Conservation (phyloP, 768 basidiomycete genomes). For the Trametes cubensis region DNA sequence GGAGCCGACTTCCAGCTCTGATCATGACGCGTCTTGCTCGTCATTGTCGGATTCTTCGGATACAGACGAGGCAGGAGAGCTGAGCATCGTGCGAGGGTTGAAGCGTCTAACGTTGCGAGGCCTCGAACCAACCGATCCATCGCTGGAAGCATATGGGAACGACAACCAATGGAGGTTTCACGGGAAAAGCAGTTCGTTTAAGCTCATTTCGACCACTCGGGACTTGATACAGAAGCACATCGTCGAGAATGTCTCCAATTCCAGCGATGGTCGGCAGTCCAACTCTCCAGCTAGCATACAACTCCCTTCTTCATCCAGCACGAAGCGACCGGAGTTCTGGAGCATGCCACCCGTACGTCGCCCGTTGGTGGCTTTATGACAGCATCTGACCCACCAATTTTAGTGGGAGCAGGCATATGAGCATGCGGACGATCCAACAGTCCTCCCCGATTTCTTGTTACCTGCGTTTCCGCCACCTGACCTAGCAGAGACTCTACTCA, state of each 20-base stretch:
- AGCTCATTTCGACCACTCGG: slow-evolving; percentile 56
- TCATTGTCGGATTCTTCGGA: slow-evolving; percentile 37
- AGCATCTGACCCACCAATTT: slow-evolving; percentile 1
- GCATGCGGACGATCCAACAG: slow-evolving; percentile 33
- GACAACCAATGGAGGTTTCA: slow-evolving; percentile 58
- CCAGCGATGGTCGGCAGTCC: slow-evolving; percentile 24
- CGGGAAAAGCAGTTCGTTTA: slow-evolving; percentile 61
- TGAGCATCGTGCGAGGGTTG: slow-evolving; percentile 43
- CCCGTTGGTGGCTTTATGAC: neutral
- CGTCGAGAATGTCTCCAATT: slow-evolving; percentile 43
- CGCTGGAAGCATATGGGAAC: slow-evolving; percentile 25
- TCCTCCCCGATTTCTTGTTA: slow-evolving; percentile 34
- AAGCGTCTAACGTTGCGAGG: slow-evolving; percentile 42
- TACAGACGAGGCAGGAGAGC: slow-evolving; percentile 41
- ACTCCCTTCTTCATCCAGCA: slow-evolving; percentile 25
- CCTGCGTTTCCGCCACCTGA: slow-evolving; percentile 63
- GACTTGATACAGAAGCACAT: slow-evolving; percentile 56
- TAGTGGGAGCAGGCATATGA: slow-evolving; percentile 44
- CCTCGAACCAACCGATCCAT: slow-evolving; percentile 41
- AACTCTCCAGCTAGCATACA: slow-evolving; percentile 19
- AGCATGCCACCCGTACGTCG: slow-evolving; percentile 53
- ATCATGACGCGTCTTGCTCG: slow-evolving; percentile 18
- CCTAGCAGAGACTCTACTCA: slow-evolving; percentile 59
- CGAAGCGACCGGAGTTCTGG: slow-evolving; percentile 54
- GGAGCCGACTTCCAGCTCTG: slow-evolving; percentile 19